phyloP scores from a whole-genome alignment of 1,284 basidiomycete genomes.

The Mixia osmundae region DNA sequence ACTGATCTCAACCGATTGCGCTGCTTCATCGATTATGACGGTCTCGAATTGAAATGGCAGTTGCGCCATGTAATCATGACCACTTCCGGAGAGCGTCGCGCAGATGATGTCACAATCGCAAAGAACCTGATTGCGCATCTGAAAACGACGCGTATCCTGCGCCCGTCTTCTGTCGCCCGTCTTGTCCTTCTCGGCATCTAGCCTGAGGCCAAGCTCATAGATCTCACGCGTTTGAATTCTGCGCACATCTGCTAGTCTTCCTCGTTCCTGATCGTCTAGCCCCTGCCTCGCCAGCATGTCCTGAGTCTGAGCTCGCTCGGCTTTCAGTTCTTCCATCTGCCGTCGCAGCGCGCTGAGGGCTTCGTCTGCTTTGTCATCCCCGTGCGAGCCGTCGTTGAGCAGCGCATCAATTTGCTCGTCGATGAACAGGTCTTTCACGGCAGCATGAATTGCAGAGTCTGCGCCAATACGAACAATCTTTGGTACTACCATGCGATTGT shows the following conservation, averaged over 20 bases:
- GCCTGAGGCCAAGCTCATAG: constrained; percentile 37
- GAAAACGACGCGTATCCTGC: constrained; percentile 50
- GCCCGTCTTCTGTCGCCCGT: constrained; percentile 45
- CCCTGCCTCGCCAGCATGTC: constrained; percentile 36
- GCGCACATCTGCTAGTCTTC: constrained; percentile 40
- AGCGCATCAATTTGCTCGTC: constrained; percentile 63
- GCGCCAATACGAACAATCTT: constrained; percentile 78
- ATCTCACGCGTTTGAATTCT: constrained; percentile 33
- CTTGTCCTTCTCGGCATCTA: constrained; percentile 49
- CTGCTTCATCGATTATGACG: constrained; percentile 93
- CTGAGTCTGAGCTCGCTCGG: constrained; percentile 35
- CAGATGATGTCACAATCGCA: constrained; percentile 82
- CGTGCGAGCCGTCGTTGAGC: constrained; percentile 22
- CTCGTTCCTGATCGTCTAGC: constrained; percentile 28
- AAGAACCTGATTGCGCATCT: constrained; percentile 49
- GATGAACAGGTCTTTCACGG: constrained; percentile 65
- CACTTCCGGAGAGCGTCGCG: constrained; percentile 73
- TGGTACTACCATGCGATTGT: constrained; percentile 33
- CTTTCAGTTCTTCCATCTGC: constrained; percentile 44
- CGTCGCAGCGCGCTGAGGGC: constrained; percentile 38
- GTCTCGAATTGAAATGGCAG: constrained; percentile 64
- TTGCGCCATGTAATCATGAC: constrained; percentile 61
- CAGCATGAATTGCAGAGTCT: constrained; percentile 51
- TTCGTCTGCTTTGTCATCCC: constrained; percentile 16
- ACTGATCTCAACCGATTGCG: constrained; percentile 86